Evolutionary conservation across 2,329 filamentous ascomycete species (phyloP).

Genomic region (Colletotrichum karsti): DNA sequence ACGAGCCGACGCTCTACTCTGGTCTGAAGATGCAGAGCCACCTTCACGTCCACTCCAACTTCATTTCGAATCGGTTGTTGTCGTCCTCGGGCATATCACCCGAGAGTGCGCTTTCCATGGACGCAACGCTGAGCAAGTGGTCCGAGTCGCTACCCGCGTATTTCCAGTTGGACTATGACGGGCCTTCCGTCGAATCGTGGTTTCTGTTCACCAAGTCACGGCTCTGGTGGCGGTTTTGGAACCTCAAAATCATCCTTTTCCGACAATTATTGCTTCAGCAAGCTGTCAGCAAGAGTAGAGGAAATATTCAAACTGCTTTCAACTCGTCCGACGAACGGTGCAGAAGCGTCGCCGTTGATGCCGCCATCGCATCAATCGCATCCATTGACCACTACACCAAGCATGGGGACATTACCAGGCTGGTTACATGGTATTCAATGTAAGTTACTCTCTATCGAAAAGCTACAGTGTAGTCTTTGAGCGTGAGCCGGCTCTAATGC

Average conservation of each 20-base stretch:
- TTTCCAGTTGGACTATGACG: slow-evolving; percentile 31
- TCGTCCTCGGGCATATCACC: slow-evolving; percentile 35
- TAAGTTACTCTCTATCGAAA: slow-evolving; percentile 23
- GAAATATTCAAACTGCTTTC: background rate
- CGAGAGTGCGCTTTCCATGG: slow-evolving; percentile 35
- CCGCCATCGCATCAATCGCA: slow-evolving; percentile 36
- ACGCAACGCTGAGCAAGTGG: slow-evolving; percentile 36
- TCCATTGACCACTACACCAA: slow-evolving; percentile 36
- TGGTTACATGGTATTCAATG: slow-evolving; percentile 43
- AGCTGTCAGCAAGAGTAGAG: slow-evolving; percentile 32
- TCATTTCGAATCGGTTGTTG: slow-evolving; percentile 40
- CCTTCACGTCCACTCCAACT: slow-evolving; percentile 40
- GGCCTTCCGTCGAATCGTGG: slow-evolving; percentile 28
- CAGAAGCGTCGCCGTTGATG: slow-evolving; percentile 34
- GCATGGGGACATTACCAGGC: slow-evolving; percentile 30
- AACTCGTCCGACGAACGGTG: slow-evolving; percentile 33
- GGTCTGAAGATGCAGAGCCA: slow-evolving; percentile 37
- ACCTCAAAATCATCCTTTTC: slow-evolving; percentile 40
- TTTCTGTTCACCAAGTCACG: slow-evolving; percentile 36
- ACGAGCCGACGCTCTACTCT: slow-evolving; percentile 37
- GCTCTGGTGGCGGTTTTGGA: slow-evolving; percentile 43
- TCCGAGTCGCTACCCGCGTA: slow-evolving; percentile 36
- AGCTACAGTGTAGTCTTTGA: background rate
- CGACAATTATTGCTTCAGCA: slow-evolving; percentile 37
- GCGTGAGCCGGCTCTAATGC: background rate